Evolutionary conservation across 2,329 filamentous ascomycete genomes (phyloP).

Genomic region (Paecilomyces dactylethromorphus): DNA sequence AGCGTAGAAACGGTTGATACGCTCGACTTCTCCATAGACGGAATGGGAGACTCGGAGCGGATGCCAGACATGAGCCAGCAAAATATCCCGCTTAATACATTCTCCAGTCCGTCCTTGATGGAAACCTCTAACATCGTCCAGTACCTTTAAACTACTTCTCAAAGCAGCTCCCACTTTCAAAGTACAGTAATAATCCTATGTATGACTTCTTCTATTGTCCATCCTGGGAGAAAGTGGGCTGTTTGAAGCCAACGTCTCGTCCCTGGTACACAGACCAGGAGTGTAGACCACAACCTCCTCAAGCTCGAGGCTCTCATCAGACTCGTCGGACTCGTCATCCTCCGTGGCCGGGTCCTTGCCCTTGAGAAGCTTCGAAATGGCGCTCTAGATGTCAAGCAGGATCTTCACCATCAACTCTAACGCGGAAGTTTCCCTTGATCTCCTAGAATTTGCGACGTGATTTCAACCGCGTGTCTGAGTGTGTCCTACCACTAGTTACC

Average conservation of each 20-base stretch:
- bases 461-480: background rate
- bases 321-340: slow-evolving; percentile 53
- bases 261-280: slow-evolving; percentile 18
- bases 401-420: too few relatives aligned
- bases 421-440: too few relatives aligned
- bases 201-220: background rate
- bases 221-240: background rate
- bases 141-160: background rate
- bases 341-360: slow-evolving; percentile 68
- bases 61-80: too few relatives aligned
- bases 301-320: slow-evolving; percentile 55
- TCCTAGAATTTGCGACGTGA: background rate
- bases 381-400: slow-evolving; percentile 56
- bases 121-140: too few relatives aligned
- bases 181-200: background rate
- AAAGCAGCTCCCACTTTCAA: background rate
- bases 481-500: background rate
- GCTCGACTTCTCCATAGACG: too few relatives aligned
- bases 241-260: background rate
- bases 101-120: too few relatives aligned
- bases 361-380: slow-evolving; percentile 51
- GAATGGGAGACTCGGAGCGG: too few relatives aligned
- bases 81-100: too few relatives aligned
- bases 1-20: too few relatives aligned
- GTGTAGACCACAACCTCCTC: slow-evolving; percentile 96